Base-by-base conservation (phyloP, 2,329 filamentous ascomycete genomes). In the Penicillium sp. region DNA sequence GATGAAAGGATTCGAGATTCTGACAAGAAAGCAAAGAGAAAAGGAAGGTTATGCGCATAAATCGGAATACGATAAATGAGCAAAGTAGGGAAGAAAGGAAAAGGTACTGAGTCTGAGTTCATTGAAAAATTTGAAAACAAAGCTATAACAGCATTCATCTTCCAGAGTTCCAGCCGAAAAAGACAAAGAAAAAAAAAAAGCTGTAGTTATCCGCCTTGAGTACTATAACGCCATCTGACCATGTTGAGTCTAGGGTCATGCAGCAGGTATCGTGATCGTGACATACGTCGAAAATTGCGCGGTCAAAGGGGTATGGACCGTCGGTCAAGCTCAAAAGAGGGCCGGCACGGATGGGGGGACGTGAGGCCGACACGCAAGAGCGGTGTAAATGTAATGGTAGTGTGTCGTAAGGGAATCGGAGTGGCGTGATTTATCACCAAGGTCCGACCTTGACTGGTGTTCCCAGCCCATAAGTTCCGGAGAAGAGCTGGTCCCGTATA, bases 401-500 rank as follows among this genome's bases (percentile, higher is more conserved):
- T 50, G 18, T 41, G 52, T 53, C 37, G 21, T 54, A 25, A 45
- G n/a, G 37, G 47, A 38, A 48, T 57, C 48, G 37, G 42, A 57
- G 48, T 37, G 44, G n/a, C 32, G 41, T 57, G 29, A 37, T 42
- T 50, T 4, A 51, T 73, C 75, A 84, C 80, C 81, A 84, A 9
- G 77, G 79, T 31, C 82, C 81, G 59, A 83, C 79, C 60, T 80
- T 80, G 50, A 84, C 77, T 34, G 81, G 78, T 27, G 78, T 71
- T 50, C 79, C 79, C 56, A 78, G 68, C 29, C 81, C 82, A 62
- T 84, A 85, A 39, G 78, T 83, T 56, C 79, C 83, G 56, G 74
- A 82, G 52, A 84, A 69, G 39, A 84, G 72, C 63, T 84, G 82
- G 46, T 84, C 80, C 53, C 82, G 76, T 46, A 84, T 81, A 44